These are phyloP conservation scores for Allomyces macrogynus DNA, from an alignment of 192 early-diverging fungal species.

Conservation along the genomic window DNA sequence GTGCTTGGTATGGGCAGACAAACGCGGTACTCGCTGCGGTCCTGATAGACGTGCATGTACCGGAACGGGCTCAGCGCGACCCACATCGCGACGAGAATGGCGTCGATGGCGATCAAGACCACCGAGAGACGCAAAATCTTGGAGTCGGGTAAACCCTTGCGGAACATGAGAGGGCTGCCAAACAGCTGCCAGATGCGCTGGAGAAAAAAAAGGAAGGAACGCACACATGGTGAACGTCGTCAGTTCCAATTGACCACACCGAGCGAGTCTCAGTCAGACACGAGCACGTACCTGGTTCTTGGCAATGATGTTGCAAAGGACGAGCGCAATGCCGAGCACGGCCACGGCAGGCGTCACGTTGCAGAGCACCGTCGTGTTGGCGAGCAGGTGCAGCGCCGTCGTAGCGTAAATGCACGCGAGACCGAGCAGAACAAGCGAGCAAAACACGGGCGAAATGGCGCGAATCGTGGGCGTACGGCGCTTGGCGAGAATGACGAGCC, in stretches of 20 bases:
- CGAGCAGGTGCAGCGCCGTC: neutral
- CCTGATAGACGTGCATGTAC: neutral
- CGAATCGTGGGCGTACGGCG: neutral
- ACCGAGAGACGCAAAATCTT: neutral
- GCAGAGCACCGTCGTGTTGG: neutral
- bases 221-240: no score
- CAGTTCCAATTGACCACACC: no score
- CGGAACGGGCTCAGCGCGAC: neutral
- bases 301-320: neutral
- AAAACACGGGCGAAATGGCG: neutral
- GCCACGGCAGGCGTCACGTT: neutral
- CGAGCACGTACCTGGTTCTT: neutral
- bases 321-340: neutral
- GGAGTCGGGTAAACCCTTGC: neutral
- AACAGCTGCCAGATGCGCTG: neutral
- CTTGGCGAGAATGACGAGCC: neutral
- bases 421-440: neutral
- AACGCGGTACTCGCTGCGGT: neutral
- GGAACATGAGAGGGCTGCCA: neutral
- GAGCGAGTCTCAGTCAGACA: no score
- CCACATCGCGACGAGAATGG: neutral
- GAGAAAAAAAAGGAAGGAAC: no score
- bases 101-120: neutral
- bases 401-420: neutral
- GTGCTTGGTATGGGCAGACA: neutral